Conservation (phyloP, 176 grass and related monocot genomes). For the Olyra latifolia region DNA sequence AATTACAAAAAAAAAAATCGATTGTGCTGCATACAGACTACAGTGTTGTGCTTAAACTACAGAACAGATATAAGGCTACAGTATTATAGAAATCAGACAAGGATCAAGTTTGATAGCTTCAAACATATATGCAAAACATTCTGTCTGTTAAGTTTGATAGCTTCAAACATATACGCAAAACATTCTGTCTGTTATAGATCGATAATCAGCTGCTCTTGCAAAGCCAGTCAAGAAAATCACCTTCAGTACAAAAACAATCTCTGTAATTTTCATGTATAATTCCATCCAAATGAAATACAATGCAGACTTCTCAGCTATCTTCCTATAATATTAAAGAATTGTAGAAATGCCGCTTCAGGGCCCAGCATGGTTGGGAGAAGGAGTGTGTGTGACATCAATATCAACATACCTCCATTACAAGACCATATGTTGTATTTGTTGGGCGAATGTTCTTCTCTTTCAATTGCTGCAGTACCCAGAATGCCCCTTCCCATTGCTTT, state of each 20-base stretch:
- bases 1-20: slow-evolving; percentile 24
- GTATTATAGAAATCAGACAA: not conserved
- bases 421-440: slow-evolving; percentile 95
- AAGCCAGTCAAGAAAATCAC: slow-evolving; percentile 4
- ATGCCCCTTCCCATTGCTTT: slow-evolving; percentile 98
- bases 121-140: not conserved
- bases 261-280: not conserved
- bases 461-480: slow-evolving; percentile 95
- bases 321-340: slow-evolving; percentile 13
- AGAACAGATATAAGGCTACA: slow-evolving; percentile 14
- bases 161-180: not conserved
- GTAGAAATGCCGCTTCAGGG: not conserved
- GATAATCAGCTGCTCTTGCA: not conserved
- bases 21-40: slow-evolving; percentile 29
- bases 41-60: not conserved
- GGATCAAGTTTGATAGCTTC: not conserved
- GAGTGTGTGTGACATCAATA: not conserved
- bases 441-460: slow-evolving; percentile 72
- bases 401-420: slow-evolving; percentile 82
- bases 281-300: not conserved
- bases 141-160: not conserved
- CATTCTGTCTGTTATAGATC: not conserved
- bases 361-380: not conserved
- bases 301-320: not conserved
- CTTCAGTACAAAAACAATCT: not conserved